A percentile compares a stretch with the other conserved stretches of the same genome.
Conservation (phyloP, 1,139 yeast species). For the Debaryomyces nepalensis region DNA sequence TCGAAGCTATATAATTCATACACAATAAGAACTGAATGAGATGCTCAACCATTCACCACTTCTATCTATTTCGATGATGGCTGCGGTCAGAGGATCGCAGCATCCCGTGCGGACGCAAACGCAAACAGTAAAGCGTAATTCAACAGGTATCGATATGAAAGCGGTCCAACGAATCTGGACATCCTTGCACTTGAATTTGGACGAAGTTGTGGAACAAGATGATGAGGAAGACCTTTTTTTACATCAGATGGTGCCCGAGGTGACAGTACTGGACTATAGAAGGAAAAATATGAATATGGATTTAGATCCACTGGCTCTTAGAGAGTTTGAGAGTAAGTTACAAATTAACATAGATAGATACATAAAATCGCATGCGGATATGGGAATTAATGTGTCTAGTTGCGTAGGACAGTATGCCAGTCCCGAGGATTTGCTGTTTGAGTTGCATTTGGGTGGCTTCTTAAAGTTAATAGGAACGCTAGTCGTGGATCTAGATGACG, state of each 20-base stretch:
- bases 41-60: no score
- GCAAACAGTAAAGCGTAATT: no score
- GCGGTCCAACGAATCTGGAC: not conserved
- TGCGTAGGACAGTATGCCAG: not conserved
- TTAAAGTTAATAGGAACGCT: not conserved
- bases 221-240: not conserved
- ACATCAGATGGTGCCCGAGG: not conserved
- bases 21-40: no score
- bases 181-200: not conserved
- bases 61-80: no score
- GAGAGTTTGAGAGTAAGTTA: not conserved
- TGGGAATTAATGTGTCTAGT: no score
- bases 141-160: not conserved
- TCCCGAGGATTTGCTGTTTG: constrained; percentile 2
- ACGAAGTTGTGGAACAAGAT: not conserved
- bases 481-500: not conserved
- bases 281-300: not conserved
- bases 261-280: not conserved
- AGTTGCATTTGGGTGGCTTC: constrained; percentile 1
- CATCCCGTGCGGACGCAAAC: no score
- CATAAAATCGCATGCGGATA: not conserved
- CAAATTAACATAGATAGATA: not conserved
- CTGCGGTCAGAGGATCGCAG: no score
- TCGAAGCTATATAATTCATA: no score
- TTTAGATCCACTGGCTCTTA: not conserved